Evolutionary conservation across 176 grass and related monocot genomes (phyloP).

Genomic region (Alloteropsis semialata): DNA sequence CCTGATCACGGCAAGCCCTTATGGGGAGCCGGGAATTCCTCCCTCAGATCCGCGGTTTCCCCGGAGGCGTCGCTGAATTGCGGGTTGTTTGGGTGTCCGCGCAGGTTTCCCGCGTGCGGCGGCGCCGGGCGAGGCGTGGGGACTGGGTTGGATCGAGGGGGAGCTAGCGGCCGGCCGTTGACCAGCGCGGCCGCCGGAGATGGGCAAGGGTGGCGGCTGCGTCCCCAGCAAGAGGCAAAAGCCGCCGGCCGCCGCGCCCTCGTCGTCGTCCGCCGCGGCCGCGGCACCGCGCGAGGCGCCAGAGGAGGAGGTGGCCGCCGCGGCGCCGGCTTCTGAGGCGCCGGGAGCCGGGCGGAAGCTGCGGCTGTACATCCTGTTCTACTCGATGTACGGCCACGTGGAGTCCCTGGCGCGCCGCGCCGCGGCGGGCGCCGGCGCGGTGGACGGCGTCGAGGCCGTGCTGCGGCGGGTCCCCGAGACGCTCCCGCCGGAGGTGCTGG

Average conservation of each 20-base stretch:
- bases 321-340: too few species aligned
- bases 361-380: slow-evolving; percentile 77
- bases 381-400: slow-evolving; percentile 89
- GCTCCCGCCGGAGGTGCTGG: slow-evolving; percentile 53
- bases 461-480: slow-evolving; percentile 69
- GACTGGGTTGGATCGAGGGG: slow-evolving; percentile 19
- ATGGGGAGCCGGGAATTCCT: slow-evolving; percentile 19
- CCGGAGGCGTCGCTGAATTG: slow-evolving; percentile 33
- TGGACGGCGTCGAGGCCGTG: slow-evolving; percentile 61
- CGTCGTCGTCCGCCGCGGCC: slow-evolving; percentile 21
- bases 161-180: neutral
- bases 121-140: neutral
- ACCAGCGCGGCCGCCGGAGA: slow-evolving; percentile 30
- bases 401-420: slow-evolving; percentile 56
- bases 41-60: slow-evolving; percentile 33
- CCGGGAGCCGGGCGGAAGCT: slow-evolving; percentile 15
- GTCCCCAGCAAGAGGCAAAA: slow-evolving; percentile 80
- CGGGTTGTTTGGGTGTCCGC: slow-evolving; percentile 11
- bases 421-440: slow-evolving; percentile 52
- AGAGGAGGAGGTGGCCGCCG: slow-evolving; percentile 13
- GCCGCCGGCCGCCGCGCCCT: slow-evolving; percentile 37
- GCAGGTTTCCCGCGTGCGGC: too few species aligned
- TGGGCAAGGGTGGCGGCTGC: slow-evolving; percentile 84
- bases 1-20: neutral
- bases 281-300: slow-evolving; percentile 27